phyloP scores from a whole-genome alignment of 2,329 filamentous ascomycete genomes.

The Aureobasidium sp. region DNA sequence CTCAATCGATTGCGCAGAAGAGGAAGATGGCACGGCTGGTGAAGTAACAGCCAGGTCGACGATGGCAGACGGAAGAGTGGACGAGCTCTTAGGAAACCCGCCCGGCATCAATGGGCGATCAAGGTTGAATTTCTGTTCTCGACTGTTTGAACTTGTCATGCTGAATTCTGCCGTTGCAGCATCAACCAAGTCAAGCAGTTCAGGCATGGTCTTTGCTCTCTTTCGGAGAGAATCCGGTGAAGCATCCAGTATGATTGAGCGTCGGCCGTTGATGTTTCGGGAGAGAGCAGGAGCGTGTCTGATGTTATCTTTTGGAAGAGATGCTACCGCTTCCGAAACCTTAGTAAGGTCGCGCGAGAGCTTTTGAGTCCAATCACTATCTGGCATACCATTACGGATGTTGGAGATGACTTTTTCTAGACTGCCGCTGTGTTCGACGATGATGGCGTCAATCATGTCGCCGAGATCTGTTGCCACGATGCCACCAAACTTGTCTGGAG shows the following conservation, averaged over 20 bases:
- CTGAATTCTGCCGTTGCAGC: conserved; percentile 29
- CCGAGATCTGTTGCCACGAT: conserved; percentile 26
- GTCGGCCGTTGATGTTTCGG: conserved; percentile 2
- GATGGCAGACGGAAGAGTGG: background rate
- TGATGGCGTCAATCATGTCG: conserved; percentile 30
- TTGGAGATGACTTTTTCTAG: conserved; percentile 33
- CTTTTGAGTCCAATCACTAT: conserved; percentile 16
- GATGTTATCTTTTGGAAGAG: conserved; percentile 18
- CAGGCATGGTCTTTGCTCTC: conserved; percentile 24
- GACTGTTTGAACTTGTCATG: conserved; percentile 9
- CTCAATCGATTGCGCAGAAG: background rate
- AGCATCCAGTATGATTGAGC: conserved; percentile 24
- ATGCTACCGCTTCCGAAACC: conserved; percentile 19
- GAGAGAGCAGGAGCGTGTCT: conserved; percentile 12
- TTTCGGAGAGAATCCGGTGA: conserved; percentile 16
- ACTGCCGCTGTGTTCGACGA: conserved; percentile 31
- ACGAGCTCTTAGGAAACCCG: background rate
- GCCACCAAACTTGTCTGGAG: conserved; percentile 18
- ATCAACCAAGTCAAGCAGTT: conserved; percentile 29
- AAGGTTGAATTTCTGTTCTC: background rate
- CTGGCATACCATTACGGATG: conserved; percentile 20
- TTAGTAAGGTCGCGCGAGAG: conserved; percentile 20
- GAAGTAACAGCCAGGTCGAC: background rate
- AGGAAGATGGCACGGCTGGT: background rate
- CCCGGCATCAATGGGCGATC: background rate